Percentiles rank a stretch among this genome's conserved stretches.
These are phyloP conservation scores for Sugiyamaella marilandica DNA, from an alignment of 805 yeast species.

Conservation along the genomic window DNA sequence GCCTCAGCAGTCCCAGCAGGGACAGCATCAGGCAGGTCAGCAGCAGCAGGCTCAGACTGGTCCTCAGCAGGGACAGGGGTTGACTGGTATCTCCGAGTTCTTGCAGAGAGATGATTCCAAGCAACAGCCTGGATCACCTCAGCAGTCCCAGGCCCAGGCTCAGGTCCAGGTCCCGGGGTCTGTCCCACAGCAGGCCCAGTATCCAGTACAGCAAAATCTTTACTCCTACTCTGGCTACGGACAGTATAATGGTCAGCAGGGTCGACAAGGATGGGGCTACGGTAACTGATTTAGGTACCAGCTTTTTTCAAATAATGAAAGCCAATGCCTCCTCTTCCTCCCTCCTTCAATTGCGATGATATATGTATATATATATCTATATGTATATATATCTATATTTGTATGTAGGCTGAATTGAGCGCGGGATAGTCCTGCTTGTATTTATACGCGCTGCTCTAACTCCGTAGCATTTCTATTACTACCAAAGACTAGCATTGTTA, in stretches of 20 bases:
- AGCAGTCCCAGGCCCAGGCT: slow-evolving; percentile 24
- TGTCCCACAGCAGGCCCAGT: slow-evolving; percentile 19
- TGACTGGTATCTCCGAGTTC: slow-evolving; percentile 22
- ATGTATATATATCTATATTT: background rate
- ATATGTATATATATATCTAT: background rate
- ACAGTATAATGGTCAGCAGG: slow-evolving; percentile 27
- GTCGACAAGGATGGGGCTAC: slow-evolving; percentile 25
- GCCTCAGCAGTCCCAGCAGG: slow-evolving; percentile 10
- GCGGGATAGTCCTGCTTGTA: slow-evolving; percentile 3
- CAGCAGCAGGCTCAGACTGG: slow-evolving; percentile 13
- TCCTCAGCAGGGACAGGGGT: slow-evolving; percentile 11
- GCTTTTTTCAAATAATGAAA: background rate
- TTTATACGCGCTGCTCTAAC: background rate
- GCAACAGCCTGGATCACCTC: slow-evolving; percentile 25
- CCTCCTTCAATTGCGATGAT: background rate
- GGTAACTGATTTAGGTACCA: slow-evolving; percentile 11
- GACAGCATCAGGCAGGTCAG: slow-evolving; percentile 20
- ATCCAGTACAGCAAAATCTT: slow-evolving; percentile 24
- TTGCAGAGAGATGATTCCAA: slow-evolving; percentile 21
- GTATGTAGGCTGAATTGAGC: slow-evolving; percentile 1
- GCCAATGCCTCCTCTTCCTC: background rate
- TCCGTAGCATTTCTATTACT: background rate
- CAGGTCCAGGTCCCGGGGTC: slow-evolving; percentile 15
- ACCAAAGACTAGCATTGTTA: no score
- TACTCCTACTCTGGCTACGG: slow-evolving; percentile 27